phyloP scores from a whole-genome alignment of 1,284 basidiomycete species.

The Apiotrichum gamsii region DNA sequence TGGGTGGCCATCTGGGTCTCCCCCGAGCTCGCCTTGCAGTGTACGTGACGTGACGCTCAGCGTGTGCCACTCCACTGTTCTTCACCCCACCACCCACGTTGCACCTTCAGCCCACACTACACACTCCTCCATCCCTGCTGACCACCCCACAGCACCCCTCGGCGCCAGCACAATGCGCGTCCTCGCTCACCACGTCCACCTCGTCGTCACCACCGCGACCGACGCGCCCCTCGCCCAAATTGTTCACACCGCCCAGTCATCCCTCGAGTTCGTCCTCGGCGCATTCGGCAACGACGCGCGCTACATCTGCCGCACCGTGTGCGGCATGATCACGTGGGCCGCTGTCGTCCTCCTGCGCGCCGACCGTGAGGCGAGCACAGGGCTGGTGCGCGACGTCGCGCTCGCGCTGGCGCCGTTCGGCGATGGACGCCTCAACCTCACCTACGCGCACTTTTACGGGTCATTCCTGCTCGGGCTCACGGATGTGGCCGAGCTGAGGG shows the following conservation, averaged over 20 bases:
- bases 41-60: too few relatives aligned
- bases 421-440: background rate
- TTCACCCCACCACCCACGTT: too few relatives aligned
- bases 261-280: background rate
- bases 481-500: too few relatives aligned
- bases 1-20: slow-evolving; percentile 2
- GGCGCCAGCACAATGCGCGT: background rate
- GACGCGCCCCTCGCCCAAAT: background rate
- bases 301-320: slow-evolving; percentile 4
- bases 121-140: too few relatives aligned
- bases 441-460: slow-evolving; percentile 7
- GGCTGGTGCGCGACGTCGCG: background rate
- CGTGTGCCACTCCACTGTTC: too few relatives aligned
- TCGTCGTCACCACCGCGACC: slow-evolving; percentile 1
- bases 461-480: slow-evolving; percentile 5
- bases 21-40: background rate
- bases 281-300: background rate
- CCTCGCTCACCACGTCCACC: slow-evolving; percentile 3
- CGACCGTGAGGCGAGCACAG: background rate
- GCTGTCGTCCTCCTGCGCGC: slow-evolving; percentile 1
- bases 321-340: slow-evolving; percentile 5
- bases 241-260: background rate
- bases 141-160: slow-evolving; percentile 2
- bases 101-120: too few relatives aligned
- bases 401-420: slow-evolving; percentile 4